A percentile compares a stretch with the other conserved stretches of the same genome.
Evolutionary conservation across 139 green algal species (phyloP).

Genomic region (Picochlorum sp.): DNA sequence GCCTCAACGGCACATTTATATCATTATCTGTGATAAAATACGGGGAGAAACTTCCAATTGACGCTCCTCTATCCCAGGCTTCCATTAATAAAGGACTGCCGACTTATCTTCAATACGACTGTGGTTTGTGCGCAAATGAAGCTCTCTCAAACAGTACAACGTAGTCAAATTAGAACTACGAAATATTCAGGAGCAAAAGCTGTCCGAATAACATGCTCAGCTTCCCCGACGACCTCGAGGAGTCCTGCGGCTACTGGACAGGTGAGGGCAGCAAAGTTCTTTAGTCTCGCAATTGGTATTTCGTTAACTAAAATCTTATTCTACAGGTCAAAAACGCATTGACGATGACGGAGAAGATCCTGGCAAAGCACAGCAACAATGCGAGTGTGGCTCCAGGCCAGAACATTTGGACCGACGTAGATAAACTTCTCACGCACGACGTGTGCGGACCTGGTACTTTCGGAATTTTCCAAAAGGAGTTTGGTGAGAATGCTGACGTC

Average conservation of each 20-base stretch:
- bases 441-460: constrained; percentile 92
- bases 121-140: background rate
- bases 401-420: constrained; percentile 89
- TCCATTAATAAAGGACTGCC: too few species aligned
- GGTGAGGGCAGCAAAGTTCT: constrained; percentile 23
- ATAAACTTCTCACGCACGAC: constrained; percentile 94
- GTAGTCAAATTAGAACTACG: background rate
- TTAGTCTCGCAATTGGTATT: background rate
- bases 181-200: background rate
- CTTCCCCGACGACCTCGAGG: constrained; percentile 27
- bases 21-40: too few species aligned
- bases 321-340: constrained; percentile 80
- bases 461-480: constrained; percentile 93
- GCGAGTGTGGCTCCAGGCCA: constrained; percentile 60
- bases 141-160: background rate
- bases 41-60: too few species aligned
- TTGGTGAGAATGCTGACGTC: constrained; percentile 80
- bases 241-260: constrained; percentile 39
- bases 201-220: constrained; percentile 9
- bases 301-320: background rate
- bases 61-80: too few species aligned
- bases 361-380: constrained; percentile 72
- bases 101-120: too few species aligned
- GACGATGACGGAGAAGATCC: constrained; percentile 95
- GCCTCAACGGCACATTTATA: too few species aligned